Percentiles rank a stretch among this genome's conserved stretches.
Evolutionary conservation across 75 land plant species (phyloP).

Genomic region (Cryptomeria japonica): DNA sequence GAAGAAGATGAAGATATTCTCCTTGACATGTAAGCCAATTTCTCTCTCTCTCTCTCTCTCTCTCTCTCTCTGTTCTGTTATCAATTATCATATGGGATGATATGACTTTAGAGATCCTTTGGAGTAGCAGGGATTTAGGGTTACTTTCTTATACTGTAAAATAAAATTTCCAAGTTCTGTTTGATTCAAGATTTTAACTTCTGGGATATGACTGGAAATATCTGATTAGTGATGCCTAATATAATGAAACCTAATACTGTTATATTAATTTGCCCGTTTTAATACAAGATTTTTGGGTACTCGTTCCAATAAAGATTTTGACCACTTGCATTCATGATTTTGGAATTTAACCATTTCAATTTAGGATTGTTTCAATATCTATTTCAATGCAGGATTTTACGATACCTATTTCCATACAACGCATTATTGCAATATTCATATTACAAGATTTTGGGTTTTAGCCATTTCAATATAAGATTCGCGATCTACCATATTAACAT

Average conservation of each 20-base stretch:
- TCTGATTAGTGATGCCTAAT: neutral
- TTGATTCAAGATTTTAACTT: neutral
- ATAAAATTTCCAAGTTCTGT: neutral
- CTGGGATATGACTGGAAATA: neutral
- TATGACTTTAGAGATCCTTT: neutral
- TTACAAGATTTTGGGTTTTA: neutral
- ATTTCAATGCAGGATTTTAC: neutral
- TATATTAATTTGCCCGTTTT: neutral
- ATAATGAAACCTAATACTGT: neutral
- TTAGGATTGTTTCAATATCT: neutral
- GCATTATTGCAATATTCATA: neutral
- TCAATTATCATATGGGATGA: neutral
- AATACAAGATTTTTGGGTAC: neutral
- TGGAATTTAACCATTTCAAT: neutral
- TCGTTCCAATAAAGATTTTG: neutral
- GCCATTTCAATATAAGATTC: neutral
- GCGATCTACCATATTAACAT: neutral
- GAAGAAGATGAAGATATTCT: slow-evolving; percentile 51
- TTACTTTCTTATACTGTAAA: neutral
- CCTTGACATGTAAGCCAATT: slow-evolving; percentile 33
- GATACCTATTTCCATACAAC: neutral
- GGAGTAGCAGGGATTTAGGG: no score
- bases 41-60: no score
- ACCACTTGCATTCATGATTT: neutral
- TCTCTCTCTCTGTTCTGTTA: no score